phyloP scores from a whole-genome alignment of 192 early-diverging fungal genomes.

The Funneliformis geosporum region DNA sequence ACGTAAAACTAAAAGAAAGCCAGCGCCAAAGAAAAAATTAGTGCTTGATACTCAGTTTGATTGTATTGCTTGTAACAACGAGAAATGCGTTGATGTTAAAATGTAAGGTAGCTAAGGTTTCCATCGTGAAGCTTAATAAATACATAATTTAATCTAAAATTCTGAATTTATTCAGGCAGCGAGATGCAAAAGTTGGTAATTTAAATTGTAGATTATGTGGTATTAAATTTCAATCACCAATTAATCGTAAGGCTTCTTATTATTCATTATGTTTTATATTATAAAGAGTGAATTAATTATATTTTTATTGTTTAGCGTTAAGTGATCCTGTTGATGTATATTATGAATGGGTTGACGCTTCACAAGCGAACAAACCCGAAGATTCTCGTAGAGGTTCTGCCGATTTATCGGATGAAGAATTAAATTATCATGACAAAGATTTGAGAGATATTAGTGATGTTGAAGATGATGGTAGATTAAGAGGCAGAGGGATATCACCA shows the following conservation, averaged over 20 bases:
- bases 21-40: conserved; percentile 54
- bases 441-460: neutral
- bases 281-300: too few relatives aligned
- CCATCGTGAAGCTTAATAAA: neutral
- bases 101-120: conserved; percentile 54
- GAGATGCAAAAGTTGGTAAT: conserved; percentile 63
- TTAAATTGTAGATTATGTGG: conserved; percentile 75
- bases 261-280: neutral
- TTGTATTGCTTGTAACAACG: conserved; percentile 86
- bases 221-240: conserved; percentile 66
- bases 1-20: conserved; percentile 73
- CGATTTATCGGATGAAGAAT: neutral
- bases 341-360: conserved; percentile 87
- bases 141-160: neutral
- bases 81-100: conserved; percentile 66
- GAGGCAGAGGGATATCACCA: neutral
- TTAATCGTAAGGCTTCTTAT: conserved; percentile 51
- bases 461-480: neutral
- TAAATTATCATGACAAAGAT: neutral
- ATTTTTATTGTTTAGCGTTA: conserved; percentile 50
- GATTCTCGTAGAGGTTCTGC: neutral
- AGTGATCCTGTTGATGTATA: conserved; percentile 88
- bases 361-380: conserved; percentile 46
- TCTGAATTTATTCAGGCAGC: conserved; percentile 46
- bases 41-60: conserved; percentile 70